Evolutionary conservation across 805 yeast genomes (phyloP).

Genomic region (Candida montana): DNA sequence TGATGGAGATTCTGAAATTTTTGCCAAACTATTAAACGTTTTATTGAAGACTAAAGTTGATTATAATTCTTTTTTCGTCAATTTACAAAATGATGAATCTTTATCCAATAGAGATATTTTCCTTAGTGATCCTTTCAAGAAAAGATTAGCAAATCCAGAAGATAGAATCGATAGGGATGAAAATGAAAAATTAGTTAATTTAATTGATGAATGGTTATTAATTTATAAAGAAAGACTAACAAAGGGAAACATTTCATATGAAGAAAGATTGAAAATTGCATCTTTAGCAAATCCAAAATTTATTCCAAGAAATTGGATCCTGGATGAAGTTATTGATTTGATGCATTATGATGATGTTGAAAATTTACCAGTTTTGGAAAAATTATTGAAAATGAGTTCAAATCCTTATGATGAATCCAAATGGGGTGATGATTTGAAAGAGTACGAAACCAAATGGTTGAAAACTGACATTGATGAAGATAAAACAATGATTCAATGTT

Average conservation of each 20-base stretch:
- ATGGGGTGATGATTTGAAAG: slow-evolving; percentile 66
- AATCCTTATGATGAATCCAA: slow-evolving; percentile 64
- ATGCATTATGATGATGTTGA: slow-evolving; percentile 47
- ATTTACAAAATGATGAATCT: slow-evolving; percentile 46
- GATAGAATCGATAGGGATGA: slow-evolving; percentile 31
- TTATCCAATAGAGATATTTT: slow-evolving; percentile 28
- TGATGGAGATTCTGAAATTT: slow-evolving; percentile 33
- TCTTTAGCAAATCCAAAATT: slow-evolving; percentile 64
- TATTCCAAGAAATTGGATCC: slow-evolving; percentile 78
- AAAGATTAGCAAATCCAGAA: slow-evolving; percentile 20
- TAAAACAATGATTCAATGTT: slow-evolving; percentile 63
- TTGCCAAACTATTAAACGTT: slow-evolving; percentile 44
- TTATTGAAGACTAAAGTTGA: slow-evolving; percentile 62
- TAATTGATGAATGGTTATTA: slow-evolving; percentile 47
- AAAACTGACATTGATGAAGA: slow-evolving; percentile 42
- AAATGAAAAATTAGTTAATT: slow-evolving; percentile 36
- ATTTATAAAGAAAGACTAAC: slow-evolving; percentile 40
- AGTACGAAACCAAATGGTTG: slow-evolving; percentile 51
- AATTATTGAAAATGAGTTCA: slow-evolving; percentile 64
- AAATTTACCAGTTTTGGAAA: slow-evolving; percentile 47
- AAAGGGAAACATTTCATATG: slow-evolving; percentile 32
- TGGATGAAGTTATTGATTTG: slow-evolving; percentile 70
- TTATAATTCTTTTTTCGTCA: slow-evolving; percentile 72
- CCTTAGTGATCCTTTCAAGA: slow-evolving; percentile 21
- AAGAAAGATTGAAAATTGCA: slow-evolving; percentile 40